Conservation (phyloP, 2,329 filamentous ascomycete genomes). For the Xylariaceae sp. region DNA sequence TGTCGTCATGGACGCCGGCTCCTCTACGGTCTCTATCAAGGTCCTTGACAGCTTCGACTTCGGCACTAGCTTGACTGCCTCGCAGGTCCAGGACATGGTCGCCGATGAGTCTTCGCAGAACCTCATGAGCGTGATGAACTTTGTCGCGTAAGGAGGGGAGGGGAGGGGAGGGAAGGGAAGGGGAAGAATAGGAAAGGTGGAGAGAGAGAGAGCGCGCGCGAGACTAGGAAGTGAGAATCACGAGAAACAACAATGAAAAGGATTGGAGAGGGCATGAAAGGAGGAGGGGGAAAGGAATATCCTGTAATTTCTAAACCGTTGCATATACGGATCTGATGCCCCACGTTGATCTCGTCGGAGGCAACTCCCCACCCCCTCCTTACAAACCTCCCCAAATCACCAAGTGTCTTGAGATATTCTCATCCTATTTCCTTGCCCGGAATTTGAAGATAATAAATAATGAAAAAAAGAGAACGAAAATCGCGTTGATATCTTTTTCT, state of each 20-base stretch:
- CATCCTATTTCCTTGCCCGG: too few relatives aligned
- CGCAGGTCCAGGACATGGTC: conserved; percentile 33
- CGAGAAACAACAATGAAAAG: too few relatives aligned
- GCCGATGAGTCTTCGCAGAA: conserved; percentile 22
- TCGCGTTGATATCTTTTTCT: too few relatives aligned
- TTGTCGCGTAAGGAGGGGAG: conserved; percentile 6
- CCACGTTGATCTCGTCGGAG: background rate
- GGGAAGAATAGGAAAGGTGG: background rate
- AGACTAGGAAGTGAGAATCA: too few relatives aligned
- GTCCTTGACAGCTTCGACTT: conserved; percentile 41
- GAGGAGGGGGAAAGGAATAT: too few relatives aligned
- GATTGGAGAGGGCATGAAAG: too few relatives aligned
- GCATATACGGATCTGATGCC: background rate
- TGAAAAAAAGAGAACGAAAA: too few relatives aligned
- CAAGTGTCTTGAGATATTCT: too few relatives aligned
- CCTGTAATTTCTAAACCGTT: background rate
- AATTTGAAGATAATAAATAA: too few relatives aligned
- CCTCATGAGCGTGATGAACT: conserved; percentile 29
- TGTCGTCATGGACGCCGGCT: conserved; percentile 52
- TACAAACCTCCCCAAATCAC: too few relatives aligned
- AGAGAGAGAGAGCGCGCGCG: too few relatives aligned
- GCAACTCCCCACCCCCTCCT: too few relatives aligned
- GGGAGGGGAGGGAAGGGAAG: background rate
- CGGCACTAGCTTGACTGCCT: conserved; percentile 34
- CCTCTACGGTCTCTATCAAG: conserved; percentile 51